phyloP scores from a whole-genome alignment of 148 eudicot species.

The Diospyros kaki region DNA sequence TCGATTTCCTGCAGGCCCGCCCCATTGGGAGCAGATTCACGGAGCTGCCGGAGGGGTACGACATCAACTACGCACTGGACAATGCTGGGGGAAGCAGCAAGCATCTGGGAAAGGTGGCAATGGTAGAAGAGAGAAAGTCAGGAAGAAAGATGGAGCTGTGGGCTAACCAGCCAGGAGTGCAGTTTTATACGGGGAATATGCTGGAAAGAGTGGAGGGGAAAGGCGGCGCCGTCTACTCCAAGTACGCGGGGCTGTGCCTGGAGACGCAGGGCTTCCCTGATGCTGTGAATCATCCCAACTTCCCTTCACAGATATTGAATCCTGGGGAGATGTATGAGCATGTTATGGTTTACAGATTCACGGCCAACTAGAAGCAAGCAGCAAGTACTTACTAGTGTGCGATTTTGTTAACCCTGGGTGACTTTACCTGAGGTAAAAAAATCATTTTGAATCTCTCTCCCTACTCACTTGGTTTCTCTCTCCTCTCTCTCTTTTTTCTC shows the following conservation, averaged over 20 bases:
- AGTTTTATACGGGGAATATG: conserved; percentile 60
- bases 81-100: not conserved
- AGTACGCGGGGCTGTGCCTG: conserved; percentile 47
- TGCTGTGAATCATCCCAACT: conserved; percentile 58
- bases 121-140: conserved; percentile 34
- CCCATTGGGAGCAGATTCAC: conserved; percentile 47
- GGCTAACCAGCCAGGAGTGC: conserved; percentile 52
- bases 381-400: not conserved
- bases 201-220: conserved; percentile 40
- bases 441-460: no score
- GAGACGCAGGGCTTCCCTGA: conserved; percentile 91
- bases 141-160: conserved; percentile 71
- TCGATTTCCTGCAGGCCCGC: conserved; percentile 42
- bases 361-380: conserved; percentile 18
- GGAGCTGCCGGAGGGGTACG: conserved; percentile 54
- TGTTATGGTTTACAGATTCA: conserved; percentile 63
- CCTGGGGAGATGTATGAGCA: conserved; percentile 51
- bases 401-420: no score
- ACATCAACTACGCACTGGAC: conserved; percentile 73
- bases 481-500: no score
- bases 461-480: no score
- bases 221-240: conserved; percentile 39
- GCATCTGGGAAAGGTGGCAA: conserved; percentile 37
- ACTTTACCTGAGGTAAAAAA: no score
- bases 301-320: conserved; percentile 72